These are phyloP conservation scores for Vitis amurensis DNA, from an alignment of 164 flowering plant genomes.

Conservation along the genomic window DNA sequence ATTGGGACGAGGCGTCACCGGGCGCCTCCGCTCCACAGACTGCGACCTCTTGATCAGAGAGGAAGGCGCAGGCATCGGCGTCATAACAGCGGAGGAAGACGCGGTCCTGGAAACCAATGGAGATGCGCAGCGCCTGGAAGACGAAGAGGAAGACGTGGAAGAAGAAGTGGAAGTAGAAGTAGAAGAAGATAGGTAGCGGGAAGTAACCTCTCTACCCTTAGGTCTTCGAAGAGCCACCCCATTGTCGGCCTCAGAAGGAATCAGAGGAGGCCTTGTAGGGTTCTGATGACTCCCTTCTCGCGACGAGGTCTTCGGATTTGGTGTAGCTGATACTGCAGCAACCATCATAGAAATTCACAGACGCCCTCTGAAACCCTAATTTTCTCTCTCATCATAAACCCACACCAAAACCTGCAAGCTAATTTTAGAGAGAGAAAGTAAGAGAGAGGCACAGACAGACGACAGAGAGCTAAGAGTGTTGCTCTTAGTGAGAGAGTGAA, in stretches of 20 bases:
- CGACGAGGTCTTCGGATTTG: slow-evolving; percentile 27
- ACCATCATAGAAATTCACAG: slow-evolving; percentile 30
- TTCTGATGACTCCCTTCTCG: slow-evolving; percentile 12
- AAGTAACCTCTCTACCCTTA: slow-evolving; percentile 46
- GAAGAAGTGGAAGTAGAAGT: slow-evolving; percentile 31
- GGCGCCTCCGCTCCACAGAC: slow-evolving; percentile 49
- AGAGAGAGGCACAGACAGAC: slow-evolving; percentile 1
- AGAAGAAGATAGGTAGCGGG: slow-evolving; percentile 49
- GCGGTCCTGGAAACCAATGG: slow-evolving; percentile 37
- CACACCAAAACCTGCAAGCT: neutral
- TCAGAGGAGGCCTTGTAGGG: slow-evolving; percentile 40
- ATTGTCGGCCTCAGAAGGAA: slow-evolving; percentile 47
- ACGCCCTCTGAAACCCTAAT: slow-evolving; percentile 21
- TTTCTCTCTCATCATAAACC: neutral
- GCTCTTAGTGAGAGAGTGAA: too few species aligned
- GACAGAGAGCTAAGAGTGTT: neutral
- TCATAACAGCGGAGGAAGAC: slow-evolving; percentile 11
- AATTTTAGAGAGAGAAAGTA: neutral
- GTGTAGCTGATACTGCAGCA: slow-evolving; percentile 40
- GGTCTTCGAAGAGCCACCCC: slow-evolving; percentile 30
- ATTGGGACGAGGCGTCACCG: slow-evolving; percentile 36
- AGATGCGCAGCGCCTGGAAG: slow-evolving; percentile 38
- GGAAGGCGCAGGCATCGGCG: slow-evolving; percentile 18
- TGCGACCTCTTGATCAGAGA: slow-evolving; percentile 41
- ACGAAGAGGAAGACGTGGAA: slow-evolving; percentile 6